Evolutionary conservation across 2,329 filamentous ascomycete species (phyloP).

Genomic region (Dactylellina haptotyla): DNA sequence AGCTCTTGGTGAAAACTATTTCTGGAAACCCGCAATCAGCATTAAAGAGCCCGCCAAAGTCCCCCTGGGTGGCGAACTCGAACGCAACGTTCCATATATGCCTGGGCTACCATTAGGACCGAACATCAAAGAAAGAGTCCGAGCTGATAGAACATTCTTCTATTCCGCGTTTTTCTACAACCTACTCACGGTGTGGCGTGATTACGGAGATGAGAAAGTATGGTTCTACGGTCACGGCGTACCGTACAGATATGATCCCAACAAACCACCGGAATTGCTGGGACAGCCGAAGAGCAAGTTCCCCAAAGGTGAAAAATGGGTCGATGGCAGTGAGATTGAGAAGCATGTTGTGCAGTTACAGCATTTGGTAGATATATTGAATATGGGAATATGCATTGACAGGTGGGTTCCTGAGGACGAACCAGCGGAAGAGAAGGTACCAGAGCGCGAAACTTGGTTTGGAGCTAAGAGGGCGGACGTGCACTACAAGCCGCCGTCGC

Average conservation of each 20-base stretch:
- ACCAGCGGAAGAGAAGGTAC: background rate
- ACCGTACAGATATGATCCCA: conserved; percentile 45
- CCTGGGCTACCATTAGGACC: conserved; percentile 31
- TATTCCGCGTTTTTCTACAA: conserved; percentile 47
- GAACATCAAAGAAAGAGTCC: conserved; percentile 36
- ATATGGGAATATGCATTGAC: conserved; percentile 39
- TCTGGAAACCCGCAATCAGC: conserved; percentile 48
- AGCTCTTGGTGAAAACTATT: conserved; percentile 37
- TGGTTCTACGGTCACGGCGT: conserved; percentile 45
- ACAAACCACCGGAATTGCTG: conserved; percentile 36
- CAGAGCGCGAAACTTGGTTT: conserved; percentile 33
- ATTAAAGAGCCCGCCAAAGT: conserved; percentile 30
- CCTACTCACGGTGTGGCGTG: conserved; percentile 33
- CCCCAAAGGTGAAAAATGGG: conserved; percentile 41
- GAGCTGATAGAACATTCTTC: conserved; percentile 45
- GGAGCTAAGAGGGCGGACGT: conserved; percentile 19
- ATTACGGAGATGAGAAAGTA: conserved; percentile 46
- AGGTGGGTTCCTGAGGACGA: conserved; percentile 42
- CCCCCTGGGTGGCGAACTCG: conserved; percentile 11
- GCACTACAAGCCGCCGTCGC: conserved; percentile 23
- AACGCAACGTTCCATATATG: conserved; percentile 16
- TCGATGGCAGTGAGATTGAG: conserved; percentile 37
- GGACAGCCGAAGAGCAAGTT: conserved; percentile 43
- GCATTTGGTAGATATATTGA: conserved; percentile 41
- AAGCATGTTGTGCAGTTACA: conserved; percentile 41